phyloP scores from a whole-genome alignment of 2,329 filamentous ascomycete genomes.

The Pyrenophora teres region DNA sequence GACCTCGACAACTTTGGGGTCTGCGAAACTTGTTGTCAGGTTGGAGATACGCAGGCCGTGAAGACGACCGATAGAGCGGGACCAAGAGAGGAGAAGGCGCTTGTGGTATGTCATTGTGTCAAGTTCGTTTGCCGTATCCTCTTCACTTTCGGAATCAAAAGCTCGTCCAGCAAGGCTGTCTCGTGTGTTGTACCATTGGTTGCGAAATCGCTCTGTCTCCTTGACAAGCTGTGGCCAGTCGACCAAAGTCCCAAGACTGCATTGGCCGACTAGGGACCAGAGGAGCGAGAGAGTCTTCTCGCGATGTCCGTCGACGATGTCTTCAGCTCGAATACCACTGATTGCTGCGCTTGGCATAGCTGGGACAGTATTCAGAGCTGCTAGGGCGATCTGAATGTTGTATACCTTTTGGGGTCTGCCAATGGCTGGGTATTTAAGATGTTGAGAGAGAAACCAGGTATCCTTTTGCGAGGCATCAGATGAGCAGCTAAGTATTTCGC shows the following conservation, averaged over 20 bases:
- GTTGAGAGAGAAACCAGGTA: slow-evolving; percentile 58
- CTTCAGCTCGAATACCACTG: slow-evolving; percentile 56
- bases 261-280: slow-evolving; percentile 63
- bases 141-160: slow-evolving; percentile 40
- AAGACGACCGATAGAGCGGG: slow-evolving; percentile 55
- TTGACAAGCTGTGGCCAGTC: slow-evolving; percentile 60
- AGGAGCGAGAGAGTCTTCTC: slow-evolving; percentile 67
- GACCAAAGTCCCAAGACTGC: slow-evolving; percentile 59
- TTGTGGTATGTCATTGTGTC: slow-evolving; percentile 44
- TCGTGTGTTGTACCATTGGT: slow-evolving; percentile 36
- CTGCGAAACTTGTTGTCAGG: slow-evolving; percentile 62
- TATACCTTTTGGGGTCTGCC: slow-evolving; percentile 61
- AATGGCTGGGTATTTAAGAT: slow-evolving; percentile 62
- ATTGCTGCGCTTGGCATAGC: slow-evolving; percentile 50
- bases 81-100: slow-evolving; percentile 61
- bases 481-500: slow-evolving; percentile 50
- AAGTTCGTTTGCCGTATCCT: slow-evolving; percentile 22
- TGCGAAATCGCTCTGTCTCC: slow-evolving; percentile 55
- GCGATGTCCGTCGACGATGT: slow-evolving; percentile 67
- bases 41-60: slow-evolving; percentile 57
- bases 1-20: slow-evolving; percentile 58
- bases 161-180: slow-evolving; percentile 39
- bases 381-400: slow-evolving; percentile 64
- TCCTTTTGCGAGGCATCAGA: slow-evolving; percentile 41
- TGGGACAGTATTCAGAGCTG: slow-evolving; percentile 54